Conservation (phyloP, 2,329 filamentous ascomycete genomes). For the Mycosphaerelloides madeirae region DNA sequence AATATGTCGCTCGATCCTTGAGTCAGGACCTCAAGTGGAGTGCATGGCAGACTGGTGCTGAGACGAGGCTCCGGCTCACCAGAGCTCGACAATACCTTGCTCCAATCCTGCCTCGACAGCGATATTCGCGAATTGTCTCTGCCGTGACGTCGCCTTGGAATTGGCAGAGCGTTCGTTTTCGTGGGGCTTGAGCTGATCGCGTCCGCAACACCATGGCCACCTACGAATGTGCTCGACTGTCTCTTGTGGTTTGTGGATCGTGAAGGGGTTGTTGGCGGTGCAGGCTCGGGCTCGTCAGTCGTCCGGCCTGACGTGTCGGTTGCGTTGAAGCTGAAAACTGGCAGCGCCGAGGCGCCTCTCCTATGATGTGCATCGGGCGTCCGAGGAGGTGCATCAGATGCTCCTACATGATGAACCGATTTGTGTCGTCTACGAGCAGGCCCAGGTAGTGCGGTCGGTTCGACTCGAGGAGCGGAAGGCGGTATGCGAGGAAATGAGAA, state of each 20-base stretch:
- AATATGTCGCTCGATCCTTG: neutral
- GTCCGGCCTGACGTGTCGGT: conserved; percentile 34
- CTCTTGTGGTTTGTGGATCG: conserved; percentile 62
- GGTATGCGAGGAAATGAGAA: conserved; percentile 45
- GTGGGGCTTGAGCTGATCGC: conserved; percentile 66
- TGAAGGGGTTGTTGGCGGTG: conserved; percentile 43
- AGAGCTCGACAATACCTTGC: conserved; percentile 56
- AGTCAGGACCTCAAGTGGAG: conserved; percentile 25
- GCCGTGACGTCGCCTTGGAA: conserved; percentile 1
- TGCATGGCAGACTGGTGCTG: conserved; percentile 33
- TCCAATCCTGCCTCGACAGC: conserved; percentile 76
- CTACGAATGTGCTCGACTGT: conserved; percentile 81
- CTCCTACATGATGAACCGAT: too few species aligned
- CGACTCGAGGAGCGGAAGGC: conserved; percentile 19
- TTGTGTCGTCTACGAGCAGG: conserved; percentile 13
- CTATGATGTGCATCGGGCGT: conserved; percentile 31
- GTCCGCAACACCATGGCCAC: conserved; percentile 59
- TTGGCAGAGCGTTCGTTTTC: conserved; percentile 44
- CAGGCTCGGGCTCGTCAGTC: conserved; percentile 28
- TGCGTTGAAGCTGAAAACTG: conserved; percentile 48
- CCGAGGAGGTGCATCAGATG: conserved; percentile 20
- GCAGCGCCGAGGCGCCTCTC: conserved; percentile 36
- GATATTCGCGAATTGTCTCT: conserved; percentile 38
- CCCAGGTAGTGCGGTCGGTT: conserved; percentile 32
- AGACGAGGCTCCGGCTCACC: conserved; percentile 24